Conservation (phyloP, 2,329 filamentous ascomycete species). For the Ophiosphaerella korrae region DNA sequence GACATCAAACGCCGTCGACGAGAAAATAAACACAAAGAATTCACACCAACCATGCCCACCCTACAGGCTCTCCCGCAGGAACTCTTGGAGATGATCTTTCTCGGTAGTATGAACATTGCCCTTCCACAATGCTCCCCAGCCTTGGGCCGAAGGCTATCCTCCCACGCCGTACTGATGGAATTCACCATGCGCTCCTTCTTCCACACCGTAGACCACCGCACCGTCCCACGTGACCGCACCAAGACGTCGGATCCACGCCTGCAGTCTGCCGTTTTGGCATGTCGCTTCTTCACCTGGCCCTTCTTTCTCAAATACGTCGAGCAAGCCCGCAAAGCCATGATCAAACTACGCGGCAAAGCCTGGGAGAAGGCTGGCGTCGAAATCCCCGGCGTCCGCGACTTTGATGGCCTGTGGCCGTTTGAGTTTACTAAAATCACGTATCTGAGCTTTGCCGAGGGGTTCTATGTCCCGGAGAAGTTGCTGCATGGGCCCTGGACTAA, state of each 20-base stretch:
- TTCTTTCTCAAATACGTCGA: conserved; percentile 43
- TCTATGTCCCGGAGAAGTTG: conserved; percentile 42
- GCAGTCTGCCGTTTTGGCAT: conserved; percentile 38
- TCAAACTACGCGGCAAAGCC: conserved; percentile 35
- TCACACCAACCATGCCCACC: conserved; percentile 33
- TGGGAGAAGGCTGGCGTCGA: conserved; percentile 36
- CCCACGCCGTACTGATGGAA: conserved; percentile 31
- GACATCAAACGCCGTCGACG: conserved; percentile 17
- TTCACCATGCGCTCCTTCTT: conserved; percentile 42
- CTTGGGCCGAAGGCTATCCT: conserved; percentile 40
- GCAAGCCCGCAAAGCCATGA: conserved; percentile 34
- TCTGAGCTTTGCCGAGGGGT: conserved; percentile 37
- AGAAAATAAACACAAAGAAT: conserved; percentile 17
- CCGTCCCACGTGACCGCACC: conserved; percentile 26
- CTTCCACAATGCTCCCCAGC: conserved; percentile 38
- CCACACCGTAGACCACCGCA: conserved; percentile 38
- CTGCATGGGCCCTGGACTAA: conserved; percentile 43
- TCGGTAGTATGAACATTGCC: conserved; percentile 43
- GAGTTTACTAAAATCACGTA: conserved; percentile 38
- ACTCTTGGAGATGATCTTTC: conserved; percentile 43
- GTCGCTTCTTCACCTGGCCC: conserved; percentile 44
- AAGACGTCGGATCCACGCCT: conserved; percentile 22
- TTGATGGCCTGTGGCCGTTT: conserved; percentile 39
- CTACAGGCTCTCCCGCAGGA: conserved; percentile 43
- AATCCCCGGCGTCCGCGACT: conserved; percentile 26